phyloP scores from a whole-genome alignment of 306 rosid species.

The barrel medic (Medicago truncatula) region DNA sequence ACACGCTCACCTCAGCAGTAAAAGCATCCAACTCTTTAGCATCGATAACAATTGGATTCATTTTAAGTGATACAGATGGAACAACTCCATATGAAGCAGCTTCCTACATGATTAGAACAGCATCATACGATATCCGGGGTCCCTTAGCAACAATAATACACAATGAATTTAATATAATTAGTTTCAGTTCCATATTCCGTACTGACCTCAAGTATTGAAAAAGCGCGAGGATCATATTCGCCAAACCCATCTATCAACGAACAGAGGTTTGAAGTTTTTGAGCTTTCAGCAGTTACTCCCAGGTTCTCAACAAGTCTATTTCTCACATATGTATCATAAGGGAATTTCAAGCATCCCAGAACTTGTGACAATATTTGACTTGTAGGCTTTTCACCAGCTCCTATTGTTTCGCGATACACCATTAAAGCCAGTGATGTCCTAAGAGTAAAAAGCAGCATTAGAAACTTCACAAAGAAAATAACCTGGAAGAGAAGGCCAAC shows the following conservation, averaged over 20 bases:
- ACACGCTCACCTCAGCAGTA: conserved; percentile 80
- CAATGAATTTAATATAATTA: conserved; percentile 20
- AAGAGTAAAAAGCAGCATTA: conserved; percentile 41
- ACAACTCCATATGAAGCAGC: conserved; percentile 90
- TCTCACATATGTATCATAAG: conserved; percentile 65
- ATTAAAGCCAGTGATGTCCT: conserved; percentile 87
- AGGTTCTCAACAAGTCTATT: conserved; percentile 71
- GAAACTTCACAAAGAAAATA: conserved; percentile 40
- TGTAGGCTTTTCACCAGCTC: conserved; percentile 74
- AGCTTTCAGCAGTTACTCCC: conserved; percentile 60
- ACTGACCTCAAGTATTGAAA: conserved; percentile 90
- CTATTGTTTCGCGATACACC: conserved; percentile 78
- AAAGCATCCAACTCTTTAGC: conserved; percentile 64
- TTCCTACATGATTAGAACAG: conserved; percentile 63
- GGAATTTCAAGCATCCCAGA: conserved; percentile 89
- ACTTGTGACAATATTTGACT: conserved; percentile 75
- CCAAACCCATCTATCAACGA: conserved; percentile 92
- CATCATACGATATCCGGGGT: conserved; percentile 37
- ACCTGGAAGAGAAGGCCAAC: conserved; percentile 37
- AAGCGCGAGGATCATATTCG: conserved; percentile 91
- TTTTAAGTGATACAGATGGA: conserved; percentile 77
- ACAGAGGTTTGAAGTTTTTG: conserved; percentile 66
- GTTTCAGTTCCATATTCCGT: conserved; percentile 48
- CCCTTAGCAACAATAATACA: conserved; percentile 28
- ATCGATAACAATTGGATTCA: conserved; percentile 73